Conservation (phyloP, 2,329 filamentous ascomycete genomes). For the Fonsecaea monophora region DNA sequence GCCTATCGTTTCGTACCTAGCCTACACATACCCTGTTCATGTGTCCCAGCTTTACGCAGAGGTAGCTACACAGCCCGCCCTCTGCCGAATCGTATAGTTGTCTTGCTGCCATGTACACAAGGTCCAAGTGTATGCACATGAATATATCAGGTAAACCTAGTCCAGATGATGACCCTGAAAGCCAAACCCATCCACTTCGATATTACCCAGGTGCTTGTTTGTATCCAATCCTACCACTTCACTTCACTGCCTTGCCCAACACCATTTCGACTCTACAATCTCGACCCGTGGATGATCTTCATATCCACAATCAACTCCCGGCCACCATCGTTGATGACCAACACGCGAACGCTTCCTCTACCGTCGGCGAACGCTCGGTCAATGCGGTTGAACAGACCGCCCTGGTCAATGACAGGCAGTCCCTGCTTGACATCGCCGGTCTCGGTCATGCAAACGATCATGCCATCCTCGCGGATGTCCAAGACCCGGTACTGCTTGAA, state of each 20-base stretch:
- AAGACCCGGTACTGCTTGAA: constrained; percentile 99
- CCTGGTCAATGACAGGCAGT: constrained; percentile 93
- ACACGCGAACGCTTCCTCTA: constrained; percentile 89
- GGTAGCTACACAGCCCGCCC: background rate
- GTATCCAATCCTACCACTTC: background rate
- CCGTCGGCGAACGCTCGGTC: constrained; percentile 85
- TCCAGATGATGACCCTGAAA: constrained; percentile 4
- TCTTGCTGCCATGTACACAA: constrained; percentile 6
- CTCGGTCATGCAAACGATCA: constrained; percentile 97
- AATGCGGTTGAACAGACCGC: constrained; percentile 82
- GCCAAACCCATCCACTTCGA: background rate
- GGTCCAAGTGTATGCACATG: constrained; percentile 8
- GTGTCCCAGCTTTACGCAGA: background rate
- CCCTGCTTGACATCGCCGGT: constrained; percentile 98
- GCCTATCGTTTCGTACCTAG: constrained; percentile 1
- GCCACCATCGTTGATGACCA: constrained; percentile 92
- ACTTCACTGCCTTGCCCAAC: background rate
- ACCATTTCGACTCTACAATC: constrained; percentile 57
- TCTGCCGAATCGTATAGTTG: background rate
- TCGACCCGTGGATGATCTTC: constrained; percentile 89
- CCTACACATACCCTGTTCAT: background rate
- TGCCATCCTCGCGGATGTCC: constrained; percentile 85
- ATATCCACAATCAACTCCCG: constrained; percentile 97
- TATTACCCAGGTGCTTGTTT: constrained; percentile 1
- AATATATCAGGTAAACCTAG: constrained; percentile 9